Base-by-base conservation (phyloP, 108 stramenopile genomes). In the Skeletonema costatum region DNA sequence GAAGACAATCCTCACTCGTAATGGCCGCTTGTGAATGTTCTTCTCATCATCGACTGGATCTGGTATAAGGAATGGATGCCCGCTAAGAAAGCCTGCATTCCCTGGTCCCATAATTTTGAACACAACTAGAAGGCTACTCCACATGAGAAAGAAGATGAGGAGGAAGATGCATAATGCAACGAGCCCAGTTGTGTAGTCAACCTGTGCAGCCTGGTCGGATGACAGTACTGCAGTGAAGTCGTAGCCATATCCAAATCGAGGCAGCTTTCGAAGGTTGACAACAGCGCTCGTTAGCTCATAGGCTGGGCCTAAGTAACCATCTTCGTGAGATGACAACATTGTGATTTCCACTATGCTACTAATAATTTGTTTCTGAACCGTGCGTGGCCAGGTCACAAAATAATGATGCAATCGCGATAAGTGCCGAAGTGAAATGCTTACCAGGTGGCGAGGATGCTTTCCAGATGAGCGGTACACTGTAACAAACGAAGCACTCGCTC, bases 61-160 rank as follows among this genome's bases (percentile, higher is more conserved):
- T 4, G 81, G 81, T 14, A 77, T 56, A 11, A 82, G 66, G 56
- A 82, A 82, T 19, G 51, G 76, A 58, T 77, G 64, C 2, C 81
- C 81, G n/a, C 69, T 65, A 12, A 82, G 44, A 63, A 82, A 82
- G 6, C 81, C 81, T 4, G 76, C 81, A 46, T 82, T 77, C 12
- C 66, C 81, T 2, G 76, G 76, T 32, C 81, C 81, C 81, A 82
- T 82, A 5, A 64, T 42, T 60, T 77, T 77, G 32, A 82, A 73
- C 1, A 76, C 70, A 7, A 72, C 6, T 14, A 82, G 29, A n/a
- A 53, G 17, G 17, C 70, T 38, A 2, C 46, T 82, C 81, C 81
- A 82, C 36, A 82, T 66, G 19, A 80, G 19, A 51, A 80, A 80
- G 48, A 82, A 73, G 8, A 73, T 29, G 5, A 82, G 44, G 12